Base-by-base conservation (phyloP, 1,139 yeast genomes). In the Yarrowia galli region DNA sequence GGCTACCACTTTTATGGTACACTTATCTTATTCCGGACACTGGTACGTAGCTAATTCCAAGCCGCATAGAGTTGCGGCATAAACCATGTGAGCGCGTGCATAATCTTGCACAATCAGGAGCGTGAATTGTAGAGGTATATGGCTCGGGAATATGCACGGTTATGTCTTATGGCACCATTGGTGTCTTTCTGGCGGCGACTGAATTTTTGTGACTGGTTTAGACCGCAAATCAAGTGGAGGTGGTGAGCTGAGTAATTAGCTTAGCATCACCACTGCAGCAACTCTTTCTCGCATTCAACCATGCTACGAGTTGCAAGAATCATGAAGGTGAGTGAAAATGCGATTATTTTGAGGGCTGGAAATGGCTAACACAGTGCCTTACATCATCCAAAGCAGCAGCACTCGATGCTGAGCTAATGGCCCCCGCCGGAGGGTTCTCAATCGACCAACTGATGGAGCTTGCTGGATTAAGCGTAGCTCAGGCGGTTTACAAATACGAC, bases 361-460 rank as follows among this genome's bases (percentile, higher is more conserved):
- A 8, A 16, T 15, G 28, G 16, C 64, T 58, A 58, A 58, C 64
- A 1, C 64, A 56, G 38, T 69, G 56, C 22, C 61, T 65, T 51
- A 51, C 67, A n/a, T 51, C 67, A 0, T 51, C 67, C 25, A 49
- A 45, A 40, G 67, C 67, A 40, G 61, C 67, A 23, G 61, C 58
- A 3, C 53, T 95, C 53, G 99, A 95, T 75, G 83, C 84, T 70
- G 97, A 92, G 74, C 83, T 95, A 72, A 95, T 95, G 98, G 87
- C 96, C 10, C 79, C 89, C n/a, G n/a, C 58, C 0, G 87, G 87
- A 1, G 86, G 95, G 2, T 95, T 89, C 79, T 89, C 97, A 28
- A 84, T 95, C 68, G 98, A 93, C 75, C 99, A 95, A 75, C 80
- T 95, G 76, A 93, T 95, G 99, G 99, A 95, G 78, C 81, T 95